A percentile compares a stretch with the other conserved stretches of the same genome.
These are phyloP conservation scores for Lyophyllum semitale DNA, from an alignment of 768 basidiomycete genomes.

Conservation along the genomic window DNA sequence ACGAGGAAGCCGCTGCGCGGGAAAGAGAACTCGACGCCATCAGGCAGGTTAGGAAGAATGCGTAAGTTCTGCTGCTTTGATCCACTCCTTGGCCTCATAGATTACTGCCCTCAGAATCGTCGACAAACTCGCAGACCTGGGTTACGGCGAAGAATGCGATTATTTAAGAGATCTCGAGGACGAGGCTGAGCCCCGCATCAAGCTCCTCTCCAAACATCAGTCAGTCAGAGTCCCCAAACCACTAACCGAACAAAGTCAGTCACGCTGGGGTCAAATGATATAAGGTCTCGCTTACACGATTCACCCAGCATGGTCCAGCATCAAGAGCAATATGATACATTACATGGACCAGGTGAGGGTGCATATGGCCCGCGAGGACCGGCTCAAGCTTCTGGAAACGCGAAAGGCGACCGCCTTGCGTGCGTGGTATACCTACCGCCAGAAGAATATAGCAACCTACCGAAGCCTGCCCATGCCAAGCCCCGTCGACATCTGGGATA, in stretches of 20 bases:
- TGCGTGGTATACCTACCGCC: conserved; percentile 24
- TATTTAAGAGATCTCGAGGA: conserved; percentile 14
- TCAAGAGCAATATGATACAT: conserved; percentile 24
- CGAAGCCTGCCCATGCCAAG: conserved; percentile 22
- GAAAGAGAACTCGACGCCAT: conserved; percentile 14
- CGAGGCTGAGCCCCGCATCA: background rate
- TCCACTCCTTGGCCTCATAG: background rate
- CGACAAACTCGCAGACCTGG: conserved; percentile 16
- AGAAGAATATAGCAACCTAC: conserved; percentile 1
- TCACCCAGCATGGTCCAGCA: conserved; percentile 28
- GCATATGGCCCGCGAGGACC: conserved; percentile 20
- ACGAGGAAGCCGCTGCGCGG: conserved; percentile 2
- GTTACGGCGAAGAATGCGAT: conserved; percentile 9
- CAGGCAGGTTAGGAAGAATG: conserved; percentile 8
- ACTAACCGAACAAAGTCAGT: conserved; percentile 21
- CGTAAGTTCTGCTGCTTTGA: conserved; percentile 11
- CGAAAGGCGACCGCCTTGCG: conserved; percentile 19
- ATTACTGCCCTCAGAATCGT: conserved; percentile 4
- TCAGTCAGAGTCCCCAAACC: conserved; percentile 17
- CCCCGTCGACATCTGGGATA: conserved; percentile 25
- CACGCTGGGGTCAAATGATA: background rate
- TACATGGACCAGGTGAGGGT: conserved; percentile 26
- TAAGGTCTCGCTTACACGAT: background rate
- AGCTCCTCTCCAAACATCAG: conserved; percentile 16
- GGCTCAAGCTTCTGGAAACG: conserved; percentile 14